Evolutionary conservation across 2,329 filamentous ascomycete genomes (phyloP).

Genomic region (Monosporascus sp.): DNA sequence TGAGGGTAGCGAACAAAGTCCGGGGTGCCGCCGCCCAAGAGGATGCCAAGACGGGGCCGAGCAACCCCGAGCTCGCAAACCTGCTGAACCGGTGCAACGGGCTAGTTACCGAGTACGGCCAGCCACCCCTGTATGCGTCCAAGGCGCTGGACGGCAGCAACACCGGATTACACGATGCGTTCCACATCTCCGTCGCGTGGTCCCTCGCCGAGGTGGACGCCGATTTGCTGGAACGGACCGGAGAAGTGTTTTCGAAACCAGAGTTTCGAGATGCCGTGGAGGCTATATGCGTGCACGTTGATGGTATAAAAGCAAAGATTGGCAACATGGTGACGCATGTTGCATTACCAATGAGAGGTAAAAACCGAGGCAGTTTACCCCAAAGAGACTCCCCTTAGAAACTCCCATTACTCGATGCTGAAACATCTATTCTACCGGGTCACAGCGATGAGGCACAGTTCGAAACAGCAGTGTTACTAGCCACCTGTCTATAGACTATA

Average conservation of each 20-base stretch:
- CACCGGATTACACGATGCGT: constrained; percentile 42
- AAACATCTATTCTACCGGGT: no score
- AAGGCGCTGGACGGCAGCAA: background rate
- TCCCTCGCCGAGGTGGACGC: constrained; percentile 51
- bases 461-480: no score
- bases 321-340: constrained; percentile 61
- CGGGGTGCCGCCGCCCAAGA: constrained; percentile 6
- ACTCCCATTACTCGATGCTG: no score
- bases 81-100: constrained; percentile 66
- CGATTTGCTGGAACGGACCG: constrained; percentile 35
- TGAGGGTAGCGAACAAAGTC: constrained; percentile 48
- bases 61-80: constrained; percentile 49
- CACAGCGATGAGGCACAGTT: no score
- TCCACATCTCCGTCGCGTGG: constrained; percentile 92
- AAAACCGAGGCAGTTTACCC: background rate
- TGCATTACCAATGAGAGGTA: constrained; percentile 22
- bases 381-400: no score
- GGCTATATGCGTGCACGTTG: constrained; percentile 47
- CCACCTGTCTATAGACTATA: no score
- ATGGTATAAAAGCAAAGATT: constrained; percentile 67
- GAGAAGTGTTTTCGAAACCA: constrained; percentile 20
- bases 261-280: constrained; percentile 24
- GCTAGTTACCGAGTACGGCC: constrained; percentile 52
- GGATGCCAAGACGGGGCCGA: background rate
- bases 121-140: constrained; percentile 64